A percentile compares a stretch with the other conserved stretches of the same genome.
Conservation (phyloP, 345 rosid species). For the Eutrema heterophyllum region DNA sequence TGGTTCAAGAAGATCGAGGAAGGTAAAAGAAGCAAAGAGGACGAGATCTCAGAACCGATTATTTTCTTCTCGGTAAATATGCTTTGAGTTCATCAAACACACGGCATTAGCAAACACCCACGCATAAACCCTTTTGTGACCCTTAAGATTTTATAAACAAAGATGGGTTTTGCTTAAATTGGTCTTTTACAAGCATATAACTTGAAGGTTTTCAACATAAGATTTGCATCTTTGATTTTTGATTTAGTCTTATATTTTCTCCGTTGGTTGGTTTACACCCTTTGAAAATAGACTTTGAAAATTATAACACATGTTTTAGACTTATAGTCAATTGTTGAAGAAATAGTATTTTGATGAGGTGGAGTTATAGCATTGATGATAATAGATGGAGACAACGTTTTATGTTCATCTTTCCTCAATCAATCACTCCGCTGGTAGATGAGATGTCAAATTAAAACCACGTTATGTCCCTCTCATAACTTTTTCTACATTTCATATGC, state of each 20-base stretch:
- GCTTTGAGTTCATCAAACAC: constrained; percentile 19
- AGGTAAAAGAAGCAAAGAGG: background rate
- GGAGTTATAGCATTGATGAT: constrained; percentile 22
- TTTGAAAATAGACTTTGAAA: constrained; percentile 12
- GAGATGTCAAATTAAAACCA: constrained; percentile 28
- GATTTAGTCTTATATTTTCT: background rate
- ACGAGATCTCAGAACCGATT: background rate
- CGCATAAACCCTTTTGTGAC: constrained; percentile 26
- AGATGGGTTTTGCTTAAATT: constrained; percentile 26
- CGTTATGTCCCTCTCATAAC: constrained; percentile 17
- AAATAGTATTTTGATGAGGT: constrained; percentile 3
- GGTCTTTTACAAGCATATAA: background rate
- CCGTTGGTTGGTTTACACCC: constrained; percentile 1
- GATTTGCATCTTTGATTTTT: background rate
- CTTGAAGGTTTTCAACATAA: background rate
- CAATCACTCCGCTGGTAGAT: constrained; percentile 25
- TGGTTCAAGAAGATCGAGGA: constrained; percentile 23
- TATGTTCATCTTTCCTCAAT: constrained; percentile 13
- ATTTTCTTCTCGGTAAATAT: constrained; percentile 23
- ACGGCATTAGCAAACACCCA: constrained; percentile 23
- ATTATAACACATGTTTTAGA: background rate
- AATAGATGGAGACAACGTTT: constrained; percentile 14
- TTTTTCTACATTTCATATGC: background rate
- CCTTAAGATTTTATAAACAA: background rate
- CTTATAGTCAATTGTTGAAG: constrained; percentile 2